Evolutionary conservation across 1,284 basidiomycete genomes (phyloP), one percentile per base, ranked within the genome.

Genomic region (Cryptococcus neoformans): DNA sequence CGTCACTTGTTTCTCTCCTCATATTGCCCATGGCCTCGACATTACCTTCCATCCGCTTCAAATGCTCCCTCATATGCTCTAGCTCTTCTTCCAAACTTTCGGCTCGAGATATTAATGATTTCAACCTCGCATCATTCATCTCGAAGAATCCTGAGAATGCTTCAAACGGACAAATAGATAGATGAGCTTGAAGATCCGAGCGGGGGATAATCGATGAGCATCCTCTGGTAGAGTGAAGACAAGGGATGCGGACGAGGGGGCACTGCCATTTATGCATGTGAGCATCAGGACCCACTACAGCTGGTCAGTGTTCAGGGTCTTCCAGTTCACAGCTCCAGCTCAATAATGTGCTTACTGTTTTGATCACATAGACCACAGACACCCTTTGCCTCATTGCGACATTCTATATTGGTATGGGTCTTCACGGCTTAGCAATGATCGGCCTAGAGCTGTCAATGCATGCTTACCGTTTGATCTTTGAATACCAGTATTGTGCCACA

Each of bases 121-220:
- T 72, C 8, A 83, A 68, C 39, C 80, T 80, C 36, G 75, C 64
- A 51, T 80, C 79, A 64, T 84, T 80, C 40, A 82, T 59, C 0
- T 78, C 64, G 59, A 88, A 83, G 74, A 85, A 87, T 12, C 81
- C 81, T 59, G 83, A 83, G 58, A 88, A 78, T 1, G 80, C 78
- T 68, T 87, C 84, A 69, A 87, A 88, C 1, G 84, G 72, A 65
- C 87, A 88, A 0, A 74, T 63, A 1, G 63, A 47, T 12, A 81
- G 63, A 64, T 88, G 87, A 10, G 74, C 58, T n/a, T 71, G 51
- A 5, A 84, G 68, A 1, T 69, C 61, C 28, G 63, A 68, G 36
- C 84, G 81, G 4, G 79, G 64, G 14, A 85, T 83, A 16, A 72
- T 76, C 79, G 83, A 84, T 4, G 79, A 59, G 69, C 86, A 87